Evolutionary conservation across 805 yeast genomes (phyloP), one percentile per base, ranked within the genome.

Genomic region (Zygoascus tannicola): DNA sequence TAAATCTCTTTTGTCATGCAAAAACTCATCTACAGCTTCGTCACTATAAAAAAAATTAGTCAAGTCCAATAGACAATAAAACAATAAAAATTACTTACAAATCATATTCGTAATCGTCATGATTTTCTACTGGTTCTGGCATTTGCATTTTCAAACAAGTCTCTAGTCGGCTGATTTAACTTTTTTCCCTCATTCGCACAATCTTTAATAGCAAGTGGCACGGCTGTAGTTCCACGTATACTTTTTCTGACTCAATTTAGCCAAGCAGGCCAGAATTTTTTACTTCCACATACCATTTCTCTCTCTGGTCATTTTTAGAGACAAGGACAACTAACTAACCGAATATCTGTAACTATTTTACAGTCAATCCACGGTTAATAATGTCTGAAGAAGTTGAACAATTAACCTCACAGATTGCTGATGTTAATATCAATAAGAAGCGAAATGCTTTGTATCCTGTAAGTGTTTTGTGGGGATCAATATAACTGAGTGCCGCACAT

Each of bases 401-500:
- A 26, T 8, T 26, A 7, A 26, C 10, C 30, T 7, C 30, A 7
- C 30, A 26, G 30, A 12, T 26, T 12, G 30, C 30, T 26, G 30
- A 26, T 12, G 30, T 47, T 5, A 34, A 41, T 26, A 41, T 33
- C 20, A 40, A 46, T 37, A 35, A 35, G 35, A 28, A 28, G n/a
- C 26, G 23, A n/a, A 42, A 44, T 3, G 37, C 43, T 41, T 34
- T 44, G 21, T 47, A 47, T 33, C 50, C 50, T 36, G 49, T 46
- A 43, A 34, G 49, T 41, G 12, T 8, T 18, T 28, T n/a, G n/a
- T n/a, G n/a, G n/a, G n/a, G n/a, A n/a, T n/a, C n/a, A n/a, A n/a
- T n/a, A n/a, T n/a, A n/a, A n/a, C n/a, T n/a, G n/a, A n/a, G n/a
- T n/a, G n/a, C n/a, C n/a, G n/a, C n/a, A n/a, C n/a, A n/a, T n/a